phyloP scores from a whole-genome alignment of 768 basidiomycete species.

The Lactifluus volemus region DNA sequence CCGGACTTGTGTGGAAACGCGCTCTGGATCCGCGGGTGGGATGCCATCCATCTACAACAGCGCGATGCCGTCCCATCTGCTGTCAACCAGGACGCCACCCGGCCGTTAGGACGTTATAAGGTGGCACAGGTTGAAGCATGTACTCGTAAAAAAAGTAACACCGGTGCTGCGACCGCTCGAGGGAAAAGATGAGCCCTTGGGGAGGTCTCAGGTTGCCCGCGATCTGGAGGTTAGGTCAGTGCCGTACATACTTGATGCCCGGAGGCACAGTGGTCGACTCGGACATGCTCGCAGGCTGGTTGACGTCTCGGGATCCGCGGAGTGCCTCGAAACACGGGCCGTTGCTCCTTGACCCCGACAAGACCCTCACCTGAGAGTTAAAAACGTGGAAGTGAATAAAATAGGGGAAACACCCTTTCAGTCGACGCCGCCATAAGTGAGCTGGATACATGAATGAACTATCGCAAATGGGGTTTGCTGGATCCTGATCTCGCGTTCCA shows the following conservation, averaged over 20 bases:
- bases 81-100: constrained; percentile 4
- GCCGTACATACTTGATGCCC: background rate
- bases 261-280: background rate
- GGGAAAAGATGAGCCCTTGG: background rate
- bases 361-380: background rate
- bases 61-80: background rate
- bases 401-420: background rate
- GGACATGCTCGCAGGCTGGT: background rate
- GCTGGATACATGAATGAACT: background rate
- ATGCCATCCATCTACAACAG: background rate
- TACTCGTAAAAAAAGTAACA: background rate
- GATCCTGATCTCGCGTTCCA: constrained; percentile 4
- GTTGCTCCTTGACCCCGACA: background rate
- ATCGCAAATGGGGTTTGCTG: constrained; percentile 7
- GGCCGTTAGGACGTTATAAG: background rate
- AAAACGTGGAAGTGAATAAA: background rate
- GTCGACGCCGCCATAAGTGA: background rate
- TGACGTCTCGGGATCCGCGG: constrained; percentile 11
- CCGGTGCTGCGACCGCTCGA: background rate
- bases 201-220: too few species aligned
- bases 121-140: background rate
- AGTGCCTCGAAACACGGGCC: constrained; percentile 12
- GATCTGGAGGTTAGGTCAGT: background rate
- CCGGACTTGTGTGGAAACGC: background rate
- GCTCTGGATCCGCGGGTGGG: constrained; percentile 8